Base-by-base conservation (phyloP, 2,329 filamentous ascomycete species). In the Pseudogymnoascus sp. region DNA sequence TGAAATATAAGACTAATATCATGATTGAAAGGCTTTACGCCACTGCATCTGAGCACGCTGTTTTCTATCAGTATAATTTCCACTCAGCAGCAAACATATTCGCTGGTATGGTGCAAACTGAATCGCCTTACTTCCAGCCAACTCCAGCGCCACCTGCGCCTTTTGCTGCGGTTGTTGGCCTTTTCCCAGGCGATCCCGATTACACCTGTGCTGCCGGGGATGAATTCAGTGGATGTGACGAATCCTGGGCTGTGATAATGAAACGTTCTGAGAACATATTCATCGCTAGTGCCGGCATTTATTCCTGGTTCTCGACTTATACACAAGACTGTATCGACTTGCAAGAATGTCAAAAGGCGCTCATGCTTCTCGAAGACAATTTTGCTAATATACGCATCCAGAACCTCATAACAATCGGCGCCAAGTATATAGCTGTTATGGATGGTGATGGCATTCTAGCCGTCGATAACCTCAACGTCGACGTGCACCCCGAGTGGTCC, bases 71-170 rank as follows among this genome's bases (percentile, higher is more conserved):
- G 69, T 89, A 89, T 70, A 82, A 88, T 66, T 74, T 89, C 58
- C 73, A 76, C 65, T 74, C 76, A 55, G 82, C 85, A 5, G 75
- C 76, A 39, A 79, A 88, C 66, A 72, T 86, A 60, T 85, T 80
- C 69, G 79, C 84, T 67, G 83, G 82, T 18, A 77, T 83, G 66
- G 79, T 84, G 56, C 85, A 89, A 68, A 85, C 85, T 56, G 85
- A 89, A 71, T 84, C 85, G 3, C 82, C 86, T 0, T 89, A 89
- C 72, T 88, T 80, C 71, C 85, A 89, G 70, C 80, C 83, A 18
- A 81, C 80, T 66, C 84, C 84, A 60, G 63, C 45, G 1, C 48
- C 60, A 1, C 61, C 58, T 2, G 61, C 45, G 2, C 60, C 60
- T 3, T 63, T 61, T 18, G 10, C 56, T 2, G 21, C 10, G 9